Percentiles rank a stretch among this genome's conserved stretches.
phyloP scores from a whole-genome alignment of 2,329 filamentous ascomycete species.

The Colletotrichum simmondsii region DNA sequence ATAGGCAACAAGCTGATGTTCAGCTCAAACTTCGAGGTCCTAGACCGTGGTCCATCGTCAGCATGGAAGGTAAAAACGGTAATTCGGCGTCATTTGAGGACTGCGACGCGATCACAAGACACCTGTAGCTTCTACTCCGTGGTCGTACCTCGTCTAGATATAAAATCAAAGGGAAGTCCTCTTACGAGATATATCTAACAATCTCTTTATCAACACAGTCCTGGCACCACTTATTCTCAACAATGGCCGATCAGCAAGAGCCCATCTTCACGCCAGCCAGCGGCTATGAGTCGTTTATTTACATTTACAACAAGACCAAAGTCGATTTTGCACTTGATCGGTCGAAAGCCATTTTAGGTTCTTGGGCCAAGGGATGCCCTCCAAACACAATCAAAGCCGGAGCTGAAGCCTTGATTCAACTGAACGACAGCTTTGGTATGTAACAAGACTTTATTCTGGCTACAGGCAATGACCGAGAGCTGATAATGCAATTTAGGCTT shows the following conservation, averaged over 20 bases:
- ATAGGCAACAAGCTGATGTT: not conserved
- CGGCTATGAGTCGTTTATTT: not conserved
- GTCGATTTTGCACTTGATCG: not conserved
- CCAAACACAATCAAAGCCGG: not conserved
- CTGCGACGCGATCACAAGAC: not conserved
- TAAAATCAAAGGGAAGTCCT: not conserved
- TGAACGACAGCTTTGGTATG: not conserved
- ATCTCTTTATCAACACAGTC: not conserved
- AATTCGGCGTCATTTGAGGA: not conserved
- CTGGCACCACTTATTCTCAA: not conserved
- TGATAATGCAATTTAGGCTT: not conserved
- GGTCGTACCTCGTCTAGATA: not conserved
- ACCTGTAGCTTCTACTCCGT: not conserved
- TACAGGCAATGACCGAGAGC: not conserved
- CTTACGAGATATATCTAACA: not conserved
- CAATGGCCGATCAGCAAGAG: not conserved
- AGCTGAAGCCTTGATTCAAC: not conserved
- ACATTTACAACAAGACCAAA: not conserved
- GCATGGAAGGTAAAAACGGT: not conserved
- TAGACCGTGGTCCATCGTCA: not conserved
- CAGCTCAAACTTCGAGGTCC: not conserved
- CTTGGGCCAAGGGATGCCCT: not conserved
- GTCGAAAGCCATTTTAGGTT: not conserved
- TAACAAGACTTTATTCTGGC: not conserved
- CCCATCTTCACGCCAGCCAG: not conserved